Evolutionary conservation across 2,329 filamentous ascomycete genomes (phyloP).

Genomic region (Parafenestella ontariensis): DNA sequence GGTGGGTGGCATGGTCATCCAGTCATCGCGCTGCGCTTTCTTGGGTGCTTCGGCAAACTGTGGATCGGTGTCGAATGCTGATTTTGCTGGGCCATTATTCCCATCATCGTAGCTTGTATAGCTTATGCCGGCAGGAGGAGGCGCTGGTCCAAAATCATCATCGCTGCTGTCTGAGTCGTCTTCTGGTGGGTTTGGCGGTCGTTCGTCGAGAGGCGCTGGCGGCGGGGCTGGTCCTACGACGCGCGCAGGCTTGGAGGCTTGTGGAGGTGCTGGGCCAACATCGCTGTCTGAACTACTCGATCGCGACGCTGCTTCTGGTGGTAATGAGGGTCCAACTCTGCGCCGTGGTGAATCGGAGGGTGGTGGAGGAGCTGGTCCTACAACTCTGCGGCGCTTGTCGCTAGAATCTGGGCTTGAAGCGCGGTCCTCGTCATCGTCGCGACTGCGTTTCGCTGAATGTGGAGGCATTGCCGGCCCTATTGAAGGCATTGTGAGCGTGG

Average conservation of each 20-base stretch:
- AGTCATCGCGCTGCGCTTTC: conserved; percentile 74
- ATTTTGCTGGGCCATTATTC: conserved; percentile 17
- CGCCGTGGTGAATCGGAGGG: conserved; percentile 36
- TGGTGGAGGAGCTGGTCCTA: conserved; percentile 65
- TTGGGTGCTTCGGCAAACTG: conserved; percentile 39
- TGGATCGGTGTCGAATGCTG: conserved; percentile 44
- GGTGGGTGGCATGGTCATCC: conserved; percentile 61
- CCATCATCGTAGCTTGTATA: conserved; percentile 18
- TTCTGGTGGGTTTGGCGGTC: conserved; percentile 49
- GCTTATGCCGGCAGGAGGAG: conserved; percentile 44
- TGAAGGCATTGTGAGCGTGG: conserved; percentile 63
- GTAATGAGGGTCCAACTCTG: conserved; percentile 60
- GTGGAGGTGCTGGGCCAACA: conserved; percentile 51
- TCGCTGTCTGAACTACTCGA: conserved; percentile 38
- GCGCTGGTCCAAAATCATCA: conserved; percentile 56
- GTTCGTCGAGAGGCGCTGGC: conserved; percentile 57
- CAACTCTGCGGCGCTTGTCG: conserved; percentile 60
- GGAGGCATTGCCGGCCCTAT: conserved; percentile 75
- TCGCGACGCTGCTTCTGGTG: conserved; percentile 50
- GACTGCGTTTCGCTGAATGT: conserved; percentile 64
- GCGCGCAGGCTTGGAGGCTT: conserved; percentile 48
- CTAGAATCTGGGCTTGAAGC: conserved; percentile 50
- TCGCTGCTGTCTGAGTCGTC: conserved; percentile 49
- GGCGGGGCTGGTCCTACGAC: conserved; percentile 63
- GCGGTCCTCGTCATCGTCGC: conserved; percentile 53